Evolutionary conservation across 208 protist species (phyloP), one percentile per base, ranked within the genome.

Genomic region (Porcisia hertigi): DNA sequence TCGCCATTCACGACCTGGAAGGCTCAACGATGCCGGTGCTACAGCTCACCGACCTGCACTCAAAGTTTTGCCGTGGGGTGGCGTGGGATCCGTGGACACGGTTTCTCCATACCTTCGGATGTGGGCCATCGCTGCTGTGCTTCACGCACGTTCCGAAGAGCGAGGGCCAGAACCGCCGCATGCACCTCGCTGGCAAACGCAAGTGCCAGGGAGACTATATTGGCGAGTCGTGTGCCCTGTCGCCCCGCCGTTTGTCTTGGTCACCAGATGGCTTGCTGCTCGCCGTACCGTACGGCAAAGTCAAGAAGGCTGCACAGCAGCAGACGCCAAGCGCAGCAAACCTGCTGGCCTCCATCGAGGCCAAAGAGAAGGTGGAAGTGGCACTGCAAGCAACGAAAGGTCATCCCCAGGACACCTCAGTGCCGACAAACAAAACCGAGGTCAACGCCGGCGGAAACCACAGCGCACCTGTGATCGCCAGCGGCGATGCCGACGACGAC

Each of bases 1-100:
- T 97, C 55, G 84, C 91, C 55, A 87, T 97, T 30, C 93, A 97
- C 78, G 87, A 94, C 75, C 71, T 97, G 39, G 84, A 90, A 53
- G 85, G 82, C 30, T 86, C 83, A 23, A 87, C 91, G 18, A 84
- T 90, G 76, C 89, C 93, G 36, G 85, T 94, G 43, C 81, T 92
- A 63, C 88, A 94, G 71, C 81, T 94, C 20, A 78, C 74, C 2
- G 88, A 94, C 55, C 76, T 83, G 43, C 93, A 97, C 83, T 80
- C 71, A 30, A 88, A 88, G 72, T 97, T 97, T 74, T 97, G 93
- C 76, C 90, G 91, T 47, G 93, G 93, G 34, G 93, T 97, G 45
- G 86, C 91, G 36, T 97, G 93, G 91, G 93, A 97, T 73, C 93
- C 90, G 63, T 97, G 93, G 91, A 82, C 81, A 55, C 87, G 85